These are phyloP conservation scores for Diatrype stigma DNA, from an alignment of 2,329 filamentous ascomycete genomes.

Conservation along the genomic window DNA sequence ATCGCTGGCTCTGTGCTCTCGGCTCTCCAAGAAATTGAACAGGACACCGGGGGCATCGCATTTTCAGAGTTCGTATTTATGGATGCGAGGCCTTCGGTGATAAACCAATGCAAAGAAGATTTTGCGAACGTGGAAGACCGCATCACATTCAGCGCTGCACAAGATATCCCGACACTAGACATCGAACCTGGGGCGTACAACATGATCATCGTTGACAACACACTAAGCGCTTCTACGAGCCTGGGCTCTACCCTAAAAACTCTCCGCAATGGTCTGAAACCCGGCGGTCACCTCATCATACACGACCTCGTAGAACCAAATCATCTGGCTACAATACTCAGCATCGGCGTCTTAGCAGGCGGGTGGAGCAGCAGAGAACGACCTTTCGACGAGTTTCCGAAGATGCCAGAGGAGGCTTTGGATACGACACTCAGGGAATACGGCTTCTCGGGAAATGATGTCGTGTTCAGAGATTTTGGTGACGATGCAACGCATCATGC, in stretches of 20 bases:
- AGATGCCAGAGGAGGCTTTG: conserved; percentile 3
- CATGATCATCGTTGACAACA: not conserved
- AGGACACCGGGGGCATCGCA: not conserved
- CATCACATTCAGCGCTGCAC: not conserved
- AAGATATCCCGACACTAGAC: not conserved
- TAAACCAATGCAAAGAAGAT: too few relatives aligned
- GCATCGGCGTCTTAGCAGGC: conserved; percentile 2
- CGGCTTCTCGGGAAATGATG: conserved; percentile 8
- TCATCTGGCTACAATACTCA: not conserved
- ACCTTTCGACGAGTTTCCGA: not conserved
- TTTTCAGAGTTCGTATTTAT: conserved; percentile 1
- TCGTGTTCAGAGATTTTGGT: conserved; percentile 6
- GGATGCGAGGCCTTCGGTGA: too few relatives aligned
- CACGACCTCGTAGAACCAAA: not conserved
- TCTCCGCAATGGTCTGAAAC: not conserved
- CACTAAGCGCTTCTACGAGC: too few relatives aligned
- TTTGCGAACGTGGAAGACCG: not conserved
- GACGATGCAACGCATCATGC: not conserved
- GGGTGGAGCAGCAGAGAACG: conserved; percentile 2
- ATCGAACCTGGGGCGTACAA: not conserved
- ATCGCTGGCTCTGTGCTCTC: not conserved
- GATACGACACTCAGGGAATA: conserved; percentile 2
- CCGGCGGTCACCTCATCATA: not conserved
- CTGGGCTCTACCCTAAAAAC: too few relatives aligned
- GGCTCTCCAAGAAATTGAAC: not conserved